Evolutionary conservation across 306 rosid species (phyloP).

Genomic region (Quercus wislizeni): DNA sequence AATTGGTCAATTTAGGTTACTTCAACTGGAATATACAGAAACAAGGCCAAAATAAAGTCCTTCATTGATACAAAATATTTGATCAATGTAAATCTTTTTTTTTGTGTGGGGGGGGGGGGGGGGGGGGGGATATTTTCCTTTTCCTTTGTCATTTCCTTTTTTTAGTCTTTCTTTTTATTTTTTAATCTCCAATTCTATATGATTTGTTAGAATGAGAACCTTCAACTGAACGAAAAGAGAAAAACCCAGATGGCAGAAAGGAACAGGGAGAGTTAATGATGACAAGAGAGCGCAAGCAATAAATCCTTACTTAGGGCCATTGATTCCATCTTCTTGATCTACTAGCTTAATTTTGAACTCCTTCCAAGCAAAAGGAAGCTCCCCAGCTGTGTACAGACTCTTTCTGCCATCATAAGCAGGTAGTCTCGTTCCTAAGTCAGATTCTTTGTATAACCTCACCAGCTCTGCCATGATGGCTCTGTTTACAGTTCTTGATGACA

Average conservation of each 20-base stretch:
- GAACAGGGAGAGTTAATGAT: neutral
- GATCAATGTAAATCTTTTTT: neutral
- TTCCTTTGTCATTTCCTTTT: neutral
- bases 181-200: neutral
- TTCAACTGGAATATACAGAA: neutral
- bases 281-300: slow-evolving; percentile 5
- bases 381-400: slow-evolving; percentile 96
- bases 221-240: neutral
- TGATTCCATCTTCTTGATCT: slow-evolving; percentile 66
- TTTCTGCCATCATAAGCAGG: slow-evolving; percentile 98
- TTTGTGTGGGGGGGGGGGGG: neutral
- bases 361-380: slow-evolving; percentile 85
- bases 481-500: slow-evolving; percentile 76
- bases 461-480: slow-evolving; percentile 90
- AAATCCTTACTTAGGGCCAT: slow-evolving; percentile 74
- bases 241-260: neutral
- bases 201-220: neutral
- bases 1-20: slow-evolving; percentile 11
- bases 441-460: slow-evolving; percentile 75
- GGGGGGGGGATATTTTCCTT: neutral
- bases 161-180: neutral
- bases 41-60: neutral
- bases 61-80: neutral
- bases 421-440: slow-evolving; percentile 90
- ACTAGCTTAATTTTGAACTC: slow-evolving; percentile 78